Base-by-base conservation (phyloP, 176 grass and related monocot species). In the Hordeum marinum region DNA sequence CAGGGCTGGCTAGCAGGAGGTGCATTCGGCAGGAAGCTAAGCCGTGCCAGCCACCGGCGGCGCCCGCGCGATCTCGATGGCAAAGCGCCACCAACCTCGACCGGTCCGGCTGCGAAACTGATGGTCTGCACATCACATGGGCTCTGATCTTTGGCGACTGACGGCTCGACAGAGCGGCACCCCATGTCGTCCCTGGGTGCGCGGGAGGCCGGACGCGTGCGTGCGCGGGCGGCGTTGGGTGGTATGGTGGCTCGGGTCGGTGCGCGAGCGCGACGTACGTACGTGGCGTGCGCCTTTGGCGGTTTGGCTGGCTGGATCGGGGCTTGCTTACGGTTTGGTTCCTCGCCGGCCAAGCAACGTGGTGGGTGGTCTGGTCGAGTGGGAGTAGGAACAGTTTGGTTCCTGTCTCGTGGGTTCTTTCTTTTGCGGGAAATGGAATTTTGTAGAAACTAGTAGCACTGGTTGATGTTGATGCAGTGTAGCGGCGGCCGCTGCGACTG, bases 301-400 rank as follows among this genome's bases (percentile, higher is more conserved):
- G 7, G 40, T 41, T 41, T 27, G 29, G 17, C 40, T 65, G 12
- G 2, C 13, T 36, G 48, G 50, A 29, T 24, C 23, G 4, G 65
- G 48, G 55, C n/a, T 87, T 87, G 89, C 85, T 84, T 91, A 63
- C 70, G 17, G 40, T 3, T 10, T 20, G 75, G 80, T 98, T 92
- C 35, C 80, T 95, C 85, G 0, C 46, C 65, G 87, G 42, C 65
- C 68, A 98, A 98, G 96, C 96, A 95, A 98, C 64, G 74, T 63
- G 91, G 92, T 95, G 87, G 96, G 93, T 94, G 90, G 86, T 90
- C 75, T 39, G 3, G 39, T 40, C 39, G 41, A 86, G 84, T 90
- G 84, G 88, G 88, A 86, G 89, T 77, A 48, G 87, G 64, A 52
- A 52, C 48, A 52, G 48, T 52, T 6, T 18, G 48, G 48, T 52